phyloP scores from a whole-genome alignment of 495 filamentous ascomycete species.

The Lophiotrema nucula region DNA sequence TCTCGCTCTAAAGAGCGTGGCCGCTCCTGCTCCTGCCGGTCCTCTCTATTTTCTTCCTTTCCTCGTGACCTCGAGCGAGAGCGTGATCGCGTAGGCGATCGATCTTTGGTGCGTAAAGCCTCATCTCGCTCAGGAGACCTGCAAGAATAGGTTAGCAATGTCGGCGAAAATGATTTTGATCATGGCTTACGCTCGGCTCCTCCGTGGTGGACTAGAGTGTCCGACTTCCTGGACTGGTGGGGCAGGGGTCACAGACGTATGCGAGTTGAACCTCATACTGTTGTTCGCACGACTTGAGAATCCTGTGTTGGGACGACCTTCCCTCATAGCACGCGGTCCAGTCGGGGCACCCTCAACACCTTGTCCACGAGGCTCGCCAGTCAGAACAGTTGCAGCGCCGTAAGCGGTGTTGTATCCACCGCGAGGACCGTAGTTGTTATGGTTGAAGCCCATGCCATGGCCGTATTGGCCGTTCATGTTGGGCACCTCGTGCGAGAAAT shows the following conservation, averaged over 20 bases:
- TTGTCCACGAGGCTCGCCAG: constrained; percentile 49
- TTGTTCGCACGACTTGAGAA: constrained; percentile 43
- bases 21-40: constrained; percentile 41
- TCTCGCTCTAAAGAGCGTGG: constrained; percentile 51
- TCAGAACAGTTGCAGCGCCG: constrained; percentile 29
- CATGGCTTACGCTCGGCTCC: constrained; percentile 41
- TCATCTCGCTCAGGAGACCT: constrained; percentile 28
- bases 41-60: constrained; percentile 34
- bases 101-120: constrained; percentile 14
- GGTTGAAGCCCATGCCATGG: constrained; percentile 9
- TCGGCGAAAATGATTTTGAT: background rate
- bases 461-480: constrained; percentile 13
- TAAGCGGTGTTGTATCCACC: constrained; percentile 26
- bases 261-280: background rate
- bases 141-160: too few species aligned
- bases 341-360: constrained; percentile 82
- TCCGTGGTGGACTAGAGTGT: constrained; percentile 6
- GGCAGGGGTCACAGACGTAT: background rate
- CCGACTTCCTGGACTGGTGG: constrained; percentile 9
- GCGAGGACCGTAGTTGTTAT: constrained; percentile 14
- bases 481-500: background rate
- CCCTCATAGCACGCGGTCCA: constrained; percentile 88
- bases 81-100: constrained; percentile 15
- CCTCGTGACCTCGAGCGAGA: constrained; percentile 23
- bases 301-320: constrained; percentile 77